Conservation (phyloP, 176 grass and related monocot genomes). For the Avena insularis region DNA sequence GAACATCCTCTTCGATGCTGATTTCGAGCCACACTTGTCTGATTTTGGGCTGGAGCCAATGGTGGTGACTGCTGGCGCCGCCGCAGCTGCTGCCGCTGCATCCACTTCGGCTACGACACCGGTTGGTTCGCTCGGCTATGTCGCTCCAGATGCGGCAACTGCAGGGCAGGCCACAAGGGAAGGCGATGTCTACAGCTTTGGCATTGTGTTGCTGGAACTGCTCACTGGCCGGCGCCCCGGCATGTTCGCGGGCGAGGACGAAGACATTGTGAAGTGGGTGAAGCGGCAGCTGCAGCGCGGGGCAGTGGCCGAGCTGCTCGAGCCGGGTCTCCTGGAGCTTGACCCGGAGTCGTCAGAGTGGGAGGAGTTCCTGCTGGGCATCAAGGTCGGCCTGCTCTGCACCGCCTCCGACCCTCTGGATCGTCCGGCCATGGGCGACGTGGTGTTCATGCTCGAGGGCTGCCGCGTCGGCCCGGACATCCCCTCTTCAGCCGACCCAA, state of each 20-base stretch:
- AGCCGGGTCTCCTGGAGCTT: slow-evolving; percentile 91
- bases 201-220: slow-evolving; percentile 88
- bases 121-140: slow-evolving; percentile 90
- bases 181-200: slow-evolving; percentile 97
- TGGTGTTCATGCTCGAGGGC: slow-evolving; percentile 99
- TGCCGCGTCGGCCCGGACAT: slow-evolving; percentile 94
- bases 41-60: slow-evolving; percentile 94
- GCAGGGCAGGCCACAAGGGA: slow-evolving; percentile 88
- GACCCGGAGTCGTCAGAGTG: slow-evolving; percentile 96
- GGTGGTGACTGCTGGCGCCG: slow-evolving; percentile 86
- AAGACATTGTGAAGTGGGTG: slow-evolving; percentile 99
- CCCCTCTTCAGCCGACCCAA: slow-evolving; percentile 94
- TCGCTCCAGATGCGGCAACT: slow-evolving; percentile 74
- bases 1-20: slow-evolving; percentile 93
- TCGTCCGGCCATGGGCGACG: slow-evolving; percentile 89
- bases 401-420: slow-evolving; percentile 82
- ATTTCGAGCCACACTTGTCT: slow-evolving; percentile 96
- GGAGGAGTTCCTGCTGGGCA: slow-evolving; percentile 97
- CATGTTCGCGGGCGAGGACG: slow-evolving; percentile 94
- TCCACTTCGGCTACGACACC: slow-evolving; percentile 65
- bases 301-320: slow-evolving; percentile 80
- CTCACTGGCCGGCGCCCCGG: slow-evolving; percentile 89
- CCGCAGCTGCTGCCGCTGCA: slow-evolving; percentile 55
- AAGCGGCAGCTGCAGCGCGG: slow-evolving; percentile 94
- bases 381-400: slow-evolving; percentile 97